Conservation (phyloP, 495 filamentous ascomycete species). For the Hyaloscypha finlandica region DNA sequence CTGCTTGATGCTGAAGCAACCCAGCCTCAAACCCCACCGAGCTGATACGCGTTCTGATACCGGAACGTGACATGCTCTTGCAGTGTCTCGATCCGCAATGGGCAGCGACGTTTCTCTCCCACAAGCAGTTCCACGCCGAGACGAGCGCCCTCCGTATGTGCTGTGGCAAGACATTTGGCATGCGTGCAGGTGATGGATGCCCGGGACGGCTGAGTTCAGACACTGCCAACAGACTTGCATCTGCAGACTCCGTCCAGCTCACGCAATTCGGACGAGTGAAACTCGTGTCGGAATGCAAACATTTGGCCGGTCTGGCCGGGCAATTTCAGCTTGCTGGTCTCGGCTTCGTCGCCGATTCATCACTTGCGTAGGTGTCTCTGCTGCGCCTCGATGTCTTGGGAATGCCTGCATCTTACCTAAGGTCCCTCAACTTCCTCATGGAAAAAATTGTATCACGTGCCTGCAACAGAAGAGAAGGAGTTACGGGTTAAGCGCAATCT, state of each 20-base stretch:
- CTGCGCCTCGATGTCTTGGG: conserved; percentile 22
- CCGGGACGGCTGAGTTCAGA: neutral
- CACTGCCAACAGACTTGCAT: neutral
- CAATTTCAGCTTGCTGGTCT: neutral
- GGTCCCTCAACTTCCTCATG: neutral
- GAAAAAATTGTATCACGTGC: neutral
- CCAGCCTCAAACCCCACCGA: conserved; percentile 20
- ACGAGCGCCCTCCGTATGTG: neutral
- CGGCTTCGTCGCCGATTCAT: neutral
- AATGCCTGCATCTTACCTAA: neutral
- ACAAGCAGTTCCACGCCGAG: neutral
- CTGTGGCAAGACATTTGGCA: neutral
- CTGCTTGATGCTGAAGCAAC: conserved; percentile 19
- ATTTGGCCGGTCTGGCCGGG: neutral
- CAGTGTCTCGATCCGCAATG: conserved; percentile 1
- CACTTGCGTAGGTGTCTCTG: neutral
- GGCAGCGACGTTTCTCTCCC: neutral
- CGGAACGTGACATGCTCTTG: conserved; percentile 8
- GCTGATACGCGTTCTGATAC: conserved; percentile 29
- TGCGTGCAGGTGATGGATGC: neutral
- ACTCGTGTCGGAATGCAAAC: neutral
- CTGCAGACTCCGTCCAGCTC: neutral
- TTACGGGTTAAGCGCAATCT: neutral
- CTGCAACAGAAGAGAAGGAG: neutral
- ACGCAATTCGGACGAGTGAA: neutral